Evolutionary conservation across 2,329 filamentous ascomycete species (phyloP).

Genomic region (Cladosporium colombiae): DNA sequence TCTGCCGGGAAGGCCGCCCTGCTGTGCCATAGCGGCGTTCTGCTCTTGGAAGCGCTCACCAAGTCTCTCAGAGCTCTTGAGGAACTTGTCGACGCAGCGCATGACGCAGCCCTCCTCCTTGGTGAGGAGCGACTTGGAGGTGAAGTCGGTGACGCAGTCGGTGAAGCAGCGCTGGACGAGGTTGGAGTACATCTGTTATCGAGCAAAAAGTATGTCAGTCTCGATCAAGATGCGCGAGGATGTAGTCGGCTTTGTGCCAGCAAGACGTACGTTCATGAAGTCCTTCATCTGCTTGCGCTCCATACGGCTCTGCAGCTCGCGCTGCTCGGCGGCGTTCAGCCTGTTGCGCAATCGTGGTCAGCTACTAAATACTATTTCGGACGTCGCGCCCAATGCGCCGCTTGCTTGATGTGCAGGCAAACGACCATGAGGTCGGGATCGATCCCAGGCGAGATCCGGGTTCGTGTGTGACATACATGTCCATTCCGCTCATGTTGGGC

Average conservation of each 20-base stretch:
- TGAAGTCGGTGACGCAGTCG: constrained; percentile 97
- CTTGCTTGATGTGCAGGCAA: neutral
- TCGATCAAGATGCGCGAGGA: neutral
- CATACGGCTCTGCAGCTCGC: constrained; percentile 90
- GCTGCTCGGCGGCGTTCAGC: constrained; percentile 78
- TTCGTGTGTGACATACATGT: constrained; percentile 26
- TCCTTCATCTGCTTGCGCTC: constrained; percentile 99
- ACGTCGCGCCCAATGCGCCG: neutral
- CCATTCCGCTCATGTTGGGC: constrained; percentile 36
- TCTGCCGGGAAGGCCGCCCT: constrained; percentile 46
- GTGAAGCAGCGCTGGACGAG: constrained; percentile 90
- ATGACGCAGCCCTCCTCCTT: constrained; percentile 90
- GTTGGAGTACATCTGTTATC: constrained; percentile 65
- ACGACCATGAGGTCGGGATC: neutral
- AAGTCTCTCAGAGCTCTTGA: constrained; percentile 86
- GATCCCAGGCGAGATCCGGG: neutral
- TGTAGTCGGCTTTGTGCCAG: neutral
- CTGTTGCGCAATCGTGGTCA: constrained; percentile 41
- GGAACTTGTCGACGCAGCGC: constrained; percentile 93
- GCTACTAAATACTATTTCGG: constrained; percentile 21
- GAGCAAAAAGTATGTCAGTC: neutral
- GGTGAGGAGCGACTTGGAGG: constrained; percentile 86
- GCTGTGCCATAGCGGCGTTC: constrained; percentile 67
- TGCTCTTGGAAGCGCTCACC: constrained; percentile 86
- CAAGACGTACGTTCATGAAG: constrained; percentile 82